These are phyloP conservation scores for Ophiostoma populinum DNA, from an alignment of 2,329 filamentous ascomycete genomes.

Conservation along the genomic window DNA sequence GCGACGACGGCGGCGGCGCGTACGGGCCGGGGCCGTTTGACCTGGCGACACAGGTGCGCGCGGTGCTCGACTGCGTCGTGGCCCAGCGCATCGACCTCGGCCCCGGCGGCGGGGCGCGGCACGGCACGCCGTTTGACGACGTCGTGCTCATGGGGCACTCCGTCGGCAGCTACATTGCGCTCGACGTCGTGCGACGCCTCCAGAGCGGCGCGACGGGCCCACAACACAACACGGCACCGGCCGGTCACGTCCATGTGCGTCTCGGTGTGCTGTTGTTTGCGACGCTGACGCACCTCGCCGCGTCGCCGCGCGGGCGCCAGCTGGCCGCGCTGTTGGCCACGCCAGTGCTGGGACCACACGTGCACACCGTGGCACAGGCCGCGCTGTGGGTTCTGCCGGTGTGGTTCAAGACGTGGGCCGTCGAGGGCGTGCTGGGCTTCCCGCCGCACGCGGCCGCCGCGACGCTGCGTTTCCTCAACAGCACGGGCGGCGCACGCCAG, in stretches of 20 bases:
- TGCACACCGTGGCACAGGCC: conserved; percentile 23
- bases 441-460: conserved; percentile 29
- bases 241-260: conserved; percentile 21
- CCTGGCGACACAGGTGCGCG: conserved; percentile 35
- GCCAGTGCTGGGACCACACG: conserved; percentile 24
- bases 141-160: conserved; percentile 59
- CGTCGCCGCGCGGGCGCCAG: conserved; percentile 40
- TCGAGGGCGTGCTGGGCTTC: conserved; percentile 25
- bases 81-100: conserved; percentile 13
- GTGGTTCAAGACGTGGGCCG: conserved; percentile 23
- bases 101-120: conserved; percentile 15
- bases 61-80: conserved; percentile 23
- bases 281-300: conserved; percentile 53
- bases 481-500: conserved; percentile 40
- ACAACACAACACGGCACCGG: not conserved
- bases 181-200: conserved; percentile 48
- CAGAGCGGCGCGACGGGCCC: conserved; percentile 11
- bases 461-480: conserved; percentile 36
- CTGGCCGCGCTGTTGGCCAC: conserved; percentile 26
- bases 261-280: conserved; percentile 54
- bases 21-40: conserved; percentile 25
- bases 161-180: conserved; percentile 53
- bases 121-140: conserved; percentile 29
- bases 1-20: conserved; percentile 29
- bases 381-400: conserved; percentile 26